Evolutionary conservation across 2,329 filamentous ascomycete genomes (phyloP).

Genomic region (Dactylellina drechsleri): DNA sequence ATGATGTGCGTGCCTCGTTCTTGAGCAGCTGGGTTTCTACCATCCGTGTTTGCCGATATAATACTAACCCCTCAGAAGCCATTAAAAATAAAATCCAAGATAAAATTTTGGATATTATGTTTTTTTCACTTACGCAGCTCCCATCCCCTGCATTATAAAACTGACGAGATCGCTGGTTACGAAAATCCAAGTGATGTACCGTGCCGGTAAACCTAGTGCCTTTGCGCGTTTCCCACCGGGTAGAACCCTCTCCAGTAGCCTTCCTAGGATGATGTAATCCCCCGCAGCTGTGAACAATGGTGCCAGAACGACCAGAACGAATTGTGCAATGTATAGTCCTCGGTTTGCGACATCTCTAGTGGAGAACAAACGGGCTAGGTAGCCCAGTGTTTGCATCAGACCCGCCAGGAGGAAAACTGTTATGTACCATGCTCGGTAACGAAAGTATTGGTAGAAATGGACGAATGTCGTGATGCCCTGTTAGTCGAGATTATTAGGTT

Average conservation of each 20-base stretch:
- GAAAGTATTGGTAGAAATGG: slow-evolving; percentile 56
- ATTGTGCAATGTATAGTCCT: slow-evolving; percentile 58
- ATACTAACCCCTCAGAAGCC: slow-evolving; percentile 23
- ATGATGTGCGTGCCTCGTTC: slow-evolving; percentile 52
- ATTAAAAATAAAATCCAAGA: not conserved
- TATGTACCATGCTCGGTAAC: slow-evolving; percentile 56
- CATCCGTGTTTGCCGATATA: slow-evolving; percentile 54
- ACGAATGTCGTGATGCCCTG: slow-evolving; percentile 48
- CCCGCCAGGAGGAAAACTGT: slow-evolving; percentile 55
- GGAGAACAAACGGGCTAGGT: slow-evolving; percentile 55
- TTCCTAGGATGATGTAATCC: slow-evolving; percentile 60
- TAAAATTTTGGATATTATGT: not conserved
- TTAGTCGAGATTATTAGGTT: not conserved
- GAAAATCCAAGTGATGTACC: slow-evolving; percentile 57
- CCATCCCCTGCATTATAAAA: slow-evolving; percentile 56
- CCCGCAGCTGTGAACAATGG: slow-evolving; percentile 60
- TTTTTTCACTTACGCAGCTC: slow-evolving; percentile 47
- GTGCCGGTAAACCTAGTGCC: slow-evolving; percentile 49
- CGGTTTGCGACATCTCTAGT: slow-evolving; percentile 53
- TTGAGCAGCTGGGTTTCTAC: slow-evolving; percentile 33
- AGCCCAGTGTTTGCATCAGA: slow-evolving; percentile 56
- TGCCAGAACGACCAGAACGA: slow-evolving; percentile 59
- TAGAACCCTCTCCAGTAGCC: slow-evolving; percentile 59
- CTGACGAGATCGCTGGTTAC: slow-evolving; percentile 54
- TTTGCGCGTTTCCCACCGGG: slow-evolving; percentile 54